Evolutionary conservation across 2,329 filamentous ascomycete species (phyloP).

Genomic region (Fusarium papillatum): DNA sequence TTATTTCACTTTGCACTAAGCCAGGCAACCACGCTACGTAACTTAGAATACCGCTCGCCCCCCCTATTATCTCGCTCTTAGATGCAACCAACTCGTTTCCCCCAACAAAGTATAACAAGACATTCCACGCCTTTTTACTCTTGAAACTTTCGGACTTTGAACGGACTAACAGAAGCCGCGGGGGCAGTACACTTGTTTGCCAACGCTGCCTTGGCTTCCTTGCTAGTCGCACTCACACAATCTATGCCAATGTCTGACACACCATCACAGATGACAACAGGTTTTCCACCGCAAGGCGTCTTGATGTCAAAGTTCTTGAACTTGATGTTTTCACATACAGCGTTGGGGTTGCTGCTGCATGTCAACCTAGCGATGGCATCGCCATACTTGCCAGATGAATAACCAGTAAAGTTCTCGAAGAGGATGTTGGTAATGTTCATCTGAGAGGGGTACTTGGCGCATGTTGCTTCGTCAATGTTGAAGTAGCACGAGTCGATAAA

Average conservation of each 20-base stretch:
- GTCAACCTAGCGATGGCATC: slow-evolving; percentile 37
- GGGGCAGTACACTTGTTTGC: slow-evolving; percentile 34
- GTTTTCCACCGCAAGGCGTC: slow-evolving; percentile 35
- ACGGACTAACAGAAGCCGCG: slow-evolving; percentile 32
- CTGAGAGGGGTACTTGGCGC: slow-evolving; percentile 38
- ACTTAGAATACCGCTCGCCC: neutral
- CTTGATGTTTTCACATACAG: slow-evolving; percentile 43
- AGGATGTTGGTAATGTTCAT: slow-evolving; percentile 44
- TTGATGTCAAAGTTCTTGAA: slow-evolving; percentile 40
- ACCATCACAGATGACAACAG: slow-evolving; percentile 40
- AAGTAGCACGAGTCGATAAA: slow-evolving; percentile 45
- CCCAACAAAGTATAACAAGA: neutral
- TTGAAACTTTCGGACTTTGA: slow-evolving; percentile 28
- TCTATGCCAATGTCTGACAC: slow-evolving; percentile 39
- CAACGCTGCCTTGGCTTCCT: slow-evolving; percentile 35
- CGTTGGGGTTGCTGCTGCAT: slow-evolving; percentile 38
- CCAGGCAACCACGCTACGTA: neutral
- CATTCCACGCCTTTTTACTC: neutral
- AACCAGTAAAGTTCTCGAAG: slow-evolving; percentile 43
- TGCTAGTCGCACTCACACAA: slow-evolving; percentile 32
- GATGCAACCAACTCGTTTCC: neutral
- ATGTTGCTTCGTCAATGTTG: slow-evolving; percentile 33
- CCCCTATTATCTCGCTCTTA: neutral
- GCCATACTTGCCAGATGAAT: slow-evolving; percentile 41
- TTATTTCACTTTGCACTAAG: neutral